Percentiles rank a stretch among this genome's conserved stretches.
phyloP scores from a whole-genome alignment of 2,329 filamentous ascomycete species.

The Cercospora canescens region DNA sequence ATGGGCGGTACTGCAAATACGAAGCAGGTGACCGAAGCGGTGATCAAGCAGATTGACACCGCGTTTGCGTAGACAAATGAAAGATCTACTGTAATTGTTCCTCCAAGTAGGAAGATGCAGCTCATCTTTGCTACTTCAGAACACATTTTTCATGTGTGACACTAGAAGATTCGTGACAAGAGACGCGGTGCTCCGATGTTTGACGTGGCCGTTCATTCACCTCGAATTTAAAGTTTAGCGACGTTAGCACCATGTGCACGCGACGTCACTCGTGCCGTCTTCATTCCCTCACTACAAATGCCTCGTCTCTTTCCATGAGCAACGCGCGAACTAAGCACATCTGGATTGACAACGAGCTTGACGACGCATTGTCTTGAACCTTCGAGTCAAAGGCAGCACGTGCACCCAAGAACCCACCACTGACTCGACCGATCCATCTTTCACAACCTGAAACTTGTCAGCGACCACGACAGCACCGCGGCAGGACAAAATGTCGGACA shows the following conservation, averaged over 20 bases:
- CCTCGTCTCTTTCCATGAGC: not conserved
- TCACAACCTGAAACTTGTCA: not conserved
- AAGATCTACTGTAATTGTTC: not conserved
- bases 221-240: not conserved
- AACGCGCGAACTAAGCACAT: not conserved
- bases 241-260: not conserved
- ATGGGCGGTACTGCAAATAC: slow-evolving; percentile 60
- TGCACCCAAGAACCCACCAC: not conserved
- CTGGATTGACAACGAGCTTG: not conserved
- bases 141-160: not conserved
- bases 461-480: not conserved
- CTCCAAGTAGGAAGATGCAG: not conserved
- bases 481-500: not conserved
- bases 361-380: not conserved
- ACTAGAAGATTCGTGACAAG: not conserved
- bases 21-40: slow-evolving; percentile 59
- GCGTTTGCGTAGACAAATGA: slow-evolving; percentile 36
- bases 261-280: not conserved
- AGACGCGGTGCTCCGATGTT: not conserved
- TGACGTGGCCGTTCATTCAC: not conserved
- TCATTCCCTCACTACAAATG: not conserved
- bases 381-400: not conserved
- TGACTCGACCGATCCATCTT: not conserved
- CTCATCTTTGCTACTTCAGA: not conserved
- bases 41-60: slow-evolving; percentile 53